Evolutionary conservation across 2,329 filamentous ascomycete species (phyloP).

Genomic region (Arthroderma sp.): DNA sequence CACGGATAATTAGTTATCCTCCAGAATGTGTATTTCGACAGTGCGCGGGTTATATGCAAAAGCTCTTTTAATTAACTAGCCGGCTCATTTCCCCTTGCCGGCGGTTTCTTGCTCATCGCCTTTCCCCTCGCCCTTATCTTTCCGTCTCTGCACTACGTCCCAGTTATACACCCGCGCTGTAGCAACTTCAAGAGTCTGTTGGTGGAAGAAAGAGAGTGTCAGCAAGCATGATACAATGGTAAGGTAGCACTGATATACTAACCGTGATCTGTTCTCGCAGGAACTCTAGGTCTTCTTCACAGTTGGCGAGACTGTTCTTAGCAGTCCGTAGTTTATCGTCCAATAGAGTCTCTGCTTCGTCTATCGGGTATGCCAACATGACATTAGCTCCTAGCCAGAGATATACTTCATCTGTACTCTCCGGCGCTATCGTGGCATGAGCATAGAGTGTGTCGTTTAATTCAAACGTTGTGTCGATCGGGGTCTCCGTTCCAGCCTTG

Average conservation of each 20-base stretch:
- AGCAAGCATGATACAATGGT: constrained; percentile 14
- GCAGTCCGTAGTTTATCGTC: constrained; percentile 65
- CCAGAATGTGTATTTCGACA: too few species aligned
- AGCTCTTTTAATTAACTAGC: neutral
- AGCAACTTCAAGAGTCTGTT: constrained; percentile 89
- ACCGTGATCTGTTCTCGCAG: constrained; percentile 93
- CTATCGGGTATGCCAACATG: constrained; percentile 88
- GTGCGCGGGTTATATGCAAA: neutral
- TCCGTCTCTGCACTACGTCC: constrained; percentile 91
- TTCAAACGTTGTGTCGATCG: constrained; percentile 86
- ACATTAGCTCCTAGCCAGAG: constrained; percentile 98
- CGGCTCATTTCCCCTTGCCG: constrained; percentile 1
- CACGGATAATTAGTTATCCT: too few species aligned
- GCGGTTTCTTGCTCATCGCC: constrained; percentile 29
- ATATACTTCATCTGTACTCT: constrained; percentile 68
- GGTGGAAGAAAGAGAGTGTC: constrained; percentile 7
- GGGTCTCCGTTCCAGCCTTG: constrained; percentile 29
- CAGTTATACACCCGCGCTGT: constrained; percentile 98
- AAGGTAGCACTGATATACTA: constrained; percentile 21
- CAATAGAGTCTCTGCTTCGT: constrained; percentile 71
- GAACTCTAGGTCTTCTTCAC: constrained; percentile 93
- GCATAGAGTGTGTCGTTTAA: constrained; percentile 92
- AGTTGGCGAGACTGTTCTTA: constrained; percentile 67
- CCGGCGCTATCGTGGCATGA: constrained; percentile 67
- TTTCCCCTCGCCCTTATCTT: constrained; percentile 56